Base-by-base conservation (phyloP, 2,329 filamentous ascomycete genomes). In the Cercospora sp. region DNA sequence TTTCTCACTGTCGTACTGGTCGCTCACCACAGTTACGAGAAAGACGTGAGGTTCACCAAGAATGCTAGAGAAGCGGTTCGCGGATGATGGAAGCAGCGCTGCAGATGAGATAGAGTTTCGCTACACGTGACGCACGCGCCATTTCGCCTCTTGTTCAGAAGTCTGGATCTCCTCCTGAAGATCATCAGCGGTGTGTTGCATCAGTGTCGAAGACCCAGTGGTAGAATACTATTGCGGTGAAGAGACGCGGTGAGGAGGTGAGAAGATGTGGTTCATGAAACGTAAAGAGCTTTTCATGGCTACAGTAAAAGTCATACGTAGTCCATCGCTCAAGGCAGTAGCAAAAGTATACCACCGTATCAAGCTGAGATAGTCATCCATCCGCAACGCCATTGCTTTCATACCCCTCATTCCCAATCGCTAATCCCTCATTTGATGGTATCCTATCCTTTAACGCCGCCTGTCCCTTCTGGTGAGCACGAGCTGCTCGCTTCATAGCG, bases 311-410 rank as follows among this genome's bases (percentile, higher is more conserved):
- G 5, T 39, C 36, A 8, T 39, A 16, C 55, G 30, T 33, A 42
- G 51, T 39, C 53, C 31, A 23, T 18, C n/a, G 51, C 33, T 30
- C 33, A 53, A 26, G 30, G 45, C 28, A 23, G 30, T 57, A 20
- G 18, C 23, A 64, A 31, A 42, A 63, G 23, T 28, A 39, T n/a
- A 20, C 45, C 48, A 36, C 30, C 48, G 10, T 31, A 8, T 33
- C 62, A 45, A 64, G 51, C 55, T 23, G 55, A 33, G 55, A 31
- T 31, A 58, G 55, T 33, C 28, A 36, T 64, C 51, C 13, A 16
- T 39, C 62, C 42, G 45, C 66, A 67, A 67, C 62, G 66, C 66
- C 62, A 33, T 45, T 64, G 58, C 62, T 55, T 55, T 67, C 65
- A 33, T 64, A 48, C 13, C 57, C 45, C 31, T 64, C 42, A 60